These are phyloP conservation scores for Eremochloa ophiuroides DNA, from an alignment of 176 grass and related monocot genomes.

Conservation along the genomic window DNA sequence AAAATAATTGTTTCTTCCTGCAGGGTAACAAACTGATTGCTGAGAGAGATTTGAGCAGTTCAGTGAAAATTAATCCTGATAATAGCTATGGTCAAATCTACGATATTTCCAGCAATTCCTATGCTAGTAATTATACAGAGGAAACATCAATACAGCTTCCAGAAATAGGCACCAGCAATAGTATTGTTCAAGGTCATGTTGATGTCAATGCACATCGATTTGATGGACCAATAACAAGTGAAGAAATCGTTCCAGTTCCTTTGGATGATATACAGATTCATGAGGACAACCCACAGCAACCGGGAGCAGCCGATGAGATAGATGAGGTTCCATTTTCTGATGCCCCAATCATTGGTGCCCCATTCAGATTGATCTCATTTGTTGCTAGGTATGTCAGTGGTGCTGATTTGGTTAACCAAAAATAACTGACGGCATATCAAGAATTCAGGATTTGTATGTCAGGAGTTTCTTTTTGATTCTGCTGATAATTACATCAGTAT, in stretches of 20 bases:
- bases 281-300: slow-evolving; percentile 25
- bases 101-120: slow-evolving; percentile 6
- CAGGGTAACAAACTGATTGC: slow-evolving; percentile 47
- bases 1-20: slow-evolving; percentile 18
- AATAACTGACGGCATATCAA: slow-evolving; percentile 23
- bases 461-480: background rate
- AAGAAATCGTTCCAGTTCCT: slow-evolving; percentile 55
- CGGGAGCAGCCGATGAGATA: slow-evolving; percentile 21
- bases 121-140: slow-evolving; percentile 37
- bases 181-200: slow-evolving; percentile 5
- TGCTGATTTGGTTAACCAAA: slow-evolving; percentile 70
- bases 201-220: slow-evolving; percentile 39
- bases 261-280: slow-evolving; percentile 79
- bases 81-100: slow-evolving; percentile 29
- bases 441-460: slow-evolving; percentile 12
- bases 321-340: slow-evolving; percentile 62
- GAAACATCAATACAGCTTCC: slow-evolving; percentile 12
- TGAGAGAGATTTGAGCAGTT: slow-evolving; percentile 27
- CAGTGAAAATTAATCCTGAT: slow-evolving; percentile 5
- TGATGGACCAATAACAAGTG: slow-evolving; percentile 38
- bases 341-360: slow-evolving; percentile 80
- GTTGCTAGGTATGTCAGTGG: slow-evolving; percentile 86
- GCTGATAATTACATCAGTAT: slow-evolving; percentile 10
- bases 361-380: slow-evolving; percentile 90
- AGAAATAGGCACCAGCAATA: slow-evolving; percentile 6